Evolutionary conservation across 129 eudicot species (phyloP).

Genomic region (Calendula officinalis): DNA sequence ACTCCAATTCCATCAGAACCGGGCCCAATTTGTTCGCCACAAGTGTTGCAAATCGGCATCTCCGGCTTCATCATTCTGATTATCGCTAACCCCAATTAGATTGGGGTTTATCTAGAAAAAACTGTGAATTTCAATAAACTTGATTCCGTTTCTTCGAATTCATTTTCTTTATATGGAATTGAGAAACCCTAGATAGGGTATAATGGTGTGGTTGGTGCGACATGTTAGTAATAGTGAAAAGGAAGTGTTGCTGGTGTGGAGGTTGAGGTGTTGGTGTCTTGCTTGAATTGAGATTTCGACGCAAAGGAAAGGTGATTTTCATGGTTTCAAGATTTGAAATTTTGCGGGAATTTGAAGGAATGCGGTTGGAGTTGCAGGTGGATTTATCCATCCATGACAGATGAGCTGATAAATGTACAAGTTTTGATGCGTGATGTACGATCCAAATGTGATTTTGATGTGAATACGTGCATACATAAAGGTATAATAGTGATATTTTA

Average conservation of each 20-base stretch:
- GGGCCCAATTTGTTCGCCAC: slow-evolving; percentile 78
- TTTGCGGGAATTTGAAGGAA: slow-evolving; percentile 85
- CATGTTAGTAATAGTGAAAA: slow-evolving; percentile 38
- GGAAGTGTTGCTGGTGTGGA: slow-evolving; percentile 52
- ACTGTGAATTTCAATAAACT: slow-evolving; percentile 6
- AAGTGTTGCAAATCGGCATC: slow-evolving; percentile 73
- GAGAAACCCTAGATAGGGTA: slow-evolving; percentile 21
- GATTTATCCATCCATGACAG: slow-evolving; percentile 16
- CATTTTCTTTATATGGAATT: slow-evolving; percentile 24
- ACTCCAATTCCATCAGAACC: slow-evolving; percentile 55
- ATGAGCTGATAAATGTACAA: slow-evolving; percentile 23
- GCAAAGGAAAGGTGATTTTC: slow-evolving; percentile 42
- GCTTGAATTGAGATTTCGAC: slow-evolving; percentile 25
- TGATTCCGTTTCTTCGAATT: background rate
- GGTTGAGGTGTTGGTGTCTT: slow-evolving; percentile 65
- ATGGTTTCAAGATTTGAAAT: slow-evolving; percentile 35
- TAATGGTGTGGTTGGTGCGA: slow-evolving; percentile 28
- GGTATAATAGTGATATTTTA: too few species aligned
- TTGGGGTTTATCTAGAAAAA: background rate
- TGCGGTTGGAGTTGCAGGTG: slow-evolving; percentile 47
- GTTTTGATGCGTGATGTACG: slow-evolving; percentile 11
- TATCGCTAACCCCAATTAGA: background rate
- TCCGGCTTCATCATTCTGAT: slow-evolving; percentile 79
- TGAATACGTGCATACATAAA: too few species aligned
- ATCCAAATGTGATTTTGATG: background rate